Percentiles rank a stretch among this genome's conserved stretches.
Evolutionary conservation across 768 basidiomycete genomes (phyloP).

Genomic region (Tephrocybe rancida): DNA sequence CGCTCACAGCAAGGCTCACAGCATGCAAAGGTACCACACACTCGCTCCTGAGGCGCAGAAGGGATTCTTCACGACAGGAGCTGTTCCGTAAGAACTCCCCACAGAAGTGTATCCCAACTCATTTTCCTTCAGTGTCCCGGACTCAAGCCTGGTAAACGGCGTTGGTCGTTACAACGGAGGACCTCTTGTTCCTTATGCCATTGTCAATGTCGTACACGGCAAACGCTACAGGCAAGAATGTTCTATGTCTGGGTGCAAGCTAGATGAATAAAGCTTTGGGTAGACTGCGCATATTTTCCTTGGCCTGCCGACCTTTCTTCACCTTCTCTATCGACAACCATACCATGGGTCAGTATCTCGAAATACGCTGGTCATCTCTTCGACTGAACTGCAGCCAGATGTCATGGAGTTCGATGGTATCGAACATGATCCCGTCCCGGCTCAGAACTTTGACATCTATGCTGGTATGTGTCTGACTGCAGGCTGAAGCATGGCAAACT

Average conservation of each 20-base stretch:
- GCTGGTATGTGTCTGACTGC: conserved; percentile 27
- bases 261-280: background rate
- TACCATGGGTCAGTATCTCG: conserved; percentile 17
- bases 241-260: background rate
- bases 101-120: too few relatives aligned
- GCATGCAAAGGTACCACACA: conserved; percentile 13
- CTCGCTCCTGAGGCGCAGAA: conserved; percentile 37
- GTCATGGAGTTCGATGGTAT: conserved; percentile 42
- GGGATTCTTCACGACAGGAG: conserved; percentile 28
- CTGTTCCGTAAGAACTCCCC: conserved; percentile 29
- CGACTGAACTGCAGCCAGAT: background rate
- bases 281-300: conserved; percentile 46
- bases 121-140: conserved; percentile 21
- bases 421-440: conserved; percentile 35
- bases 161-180: conserved; percentile 41
- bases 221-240: conserved; percentile 35
- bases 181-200: conserved; percentile 34
- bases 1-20: background rate
- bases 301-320: conserved; percentile 44
- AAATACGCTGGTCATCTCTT: background rate
- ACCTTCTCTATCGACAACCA: conserved; percentile 37
- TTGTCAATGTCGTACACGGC: conserved; percentile 41
- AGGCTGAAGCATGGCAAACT: background rate
- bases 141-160: conserved; percentile 49
- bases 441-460: conserved; percentile 42